A percentile compares a stretch with the other conserved stretches of the same genome.
phyloP scores from a whole-genome alignment of 352 stramenopile genomes.

The Phytopythium vexans region DNA sequence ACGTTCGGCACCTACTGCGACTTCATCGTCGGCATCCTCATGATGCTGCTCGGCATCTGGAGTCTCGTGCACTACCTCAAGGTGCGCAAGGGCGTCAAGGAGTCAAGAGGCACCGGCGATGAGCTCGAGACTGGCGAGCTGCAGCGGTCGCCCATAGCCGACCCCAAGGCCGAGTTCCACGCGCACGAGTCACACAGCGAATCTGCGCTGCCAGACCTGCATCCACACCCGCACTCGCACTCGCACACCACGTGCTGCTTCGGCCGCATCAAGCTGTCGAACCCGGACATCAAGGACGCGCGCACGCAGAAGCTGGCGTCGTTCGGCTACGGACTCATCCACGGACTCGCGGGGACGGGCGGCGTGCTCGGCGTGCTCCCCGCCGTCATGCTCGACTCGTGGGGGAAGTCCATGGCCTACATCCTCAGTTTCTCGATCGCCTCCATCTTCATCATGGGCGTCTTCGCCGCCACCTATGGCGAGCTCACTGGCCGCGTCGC shows the following conservation, averaged over 20 bases:
- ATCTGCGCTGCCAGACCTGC: slow-evolving; percentile 17
- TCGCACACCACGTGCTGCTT: slow-evolving; percentile 30
- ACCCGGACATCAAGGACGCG: slow-evolving; percentile 45
- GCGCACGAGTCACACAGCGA: neutral
- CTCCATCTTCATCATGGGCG: slow-evolving; percentile 86
- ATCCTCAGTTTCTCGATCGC: slow-evolving; percentile 77
- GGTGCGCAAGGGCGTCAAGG: slow-evolving; percentile 19
- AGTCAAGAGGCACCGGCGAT: neutral
- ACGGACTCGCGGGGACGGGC: slow-evolving; percentile 64
- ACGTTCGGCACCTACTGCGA: slow-evolving; percentile 45
- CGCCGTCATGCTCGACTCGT: slow-evolving; percentile 70
- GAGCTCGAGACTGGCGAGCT: neutral
- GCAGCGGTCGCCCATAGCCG: neutral
- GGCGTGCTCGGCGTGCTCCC: slow-evolving; percentile 74
- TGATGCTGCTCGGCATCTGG: slow-evolving; percentile 49
- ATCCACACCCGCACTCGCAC: slow-evolving; percentile 12
- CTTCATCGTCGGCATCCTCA: slow-evolving; percentile 56
- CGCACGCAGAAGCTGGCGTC: slow-evolving; percentile 49
- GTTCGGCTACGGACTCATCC: slow-evolving; percentile 64
- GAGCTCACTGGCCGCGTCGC: slow-evolving; percentile 43
- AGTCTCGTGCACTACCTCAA: slow-evolving; percentile 34
- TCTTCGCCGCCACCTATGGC: slow-evolving; percentile 78
- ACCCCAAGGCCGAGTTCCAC: slow-evolving; percentile 6
- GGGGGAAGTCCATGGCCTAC: slow-evolving; percentile 61
- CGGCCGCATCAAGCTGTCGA: slow-evolving; percentile 16